Conservation (phyloP, 1,284 basidiomycete genomes). For the Apiotrichum sp. region DNA sequence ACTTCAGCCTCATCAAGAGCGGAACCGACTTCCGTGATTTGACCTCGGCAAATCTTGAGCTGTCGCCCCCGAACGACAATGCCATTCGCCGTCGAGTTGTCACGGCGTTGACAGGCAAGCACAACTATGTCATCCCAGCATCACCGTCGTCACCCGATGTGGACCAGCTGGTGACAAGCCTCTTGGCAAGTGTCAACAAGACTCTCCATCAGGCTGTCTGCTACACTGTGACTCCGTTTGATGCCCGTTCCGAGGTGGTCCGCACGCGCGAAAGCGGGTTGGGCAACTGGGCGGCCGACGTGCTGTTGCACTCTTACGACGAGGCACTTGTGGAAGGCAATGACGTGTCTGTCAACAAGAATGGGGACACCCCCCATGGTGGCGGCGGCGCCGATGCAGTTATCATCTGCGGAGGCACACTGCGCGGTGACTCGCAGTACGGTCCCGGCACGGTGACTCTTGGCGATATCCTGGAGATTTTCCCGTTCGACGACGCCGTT, state of each 20-base stretch:
- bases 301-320: conserved; percentile 77
- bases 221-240: conserved; percentile 60
- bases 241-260: conserved; percentile 68
- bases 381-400: conserved; percentile 60
- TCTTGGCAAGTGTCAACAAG: conserved; percentile 65
- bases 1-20: conserved; percentile 60
- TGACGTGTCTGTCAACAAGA: neutral
- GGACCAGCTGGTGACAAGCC: conserved; percentile 57
- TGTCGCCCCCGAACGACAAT: conserved; percentile 55
- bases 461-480: conserved; percentile 68
- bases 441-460: conserved; percentile 72
- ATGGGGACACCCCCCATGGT: neutral
- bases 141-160: conserved; percentile 59
- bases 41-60: conserved; percentile 63
- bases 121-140: conserved; percentile 58
- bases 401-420: conserved; percentile 75
- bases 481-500: conserved; percentile 82
- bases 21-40: conserved; percentile 87
- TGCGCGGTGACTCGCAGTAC: conserved; percentile 80
- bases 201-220: conserved; percentile 69
- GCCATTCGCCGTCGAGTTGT: conserved; percentile 65
- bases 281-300: conserved; percentile 86
- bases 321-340: conserved; percentile 54
- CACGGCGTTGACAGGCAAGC: conserved; percentile 59
- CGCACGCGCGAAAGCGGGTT: conserved; percentile 63